Percentiles rank a stretch among this genome's conserved stretches.
These are phyloP conservation scores for Acanthamoeba divionensis DNA, from an alignment of 208 protist species.

Conservation along the genomic window DNA sequence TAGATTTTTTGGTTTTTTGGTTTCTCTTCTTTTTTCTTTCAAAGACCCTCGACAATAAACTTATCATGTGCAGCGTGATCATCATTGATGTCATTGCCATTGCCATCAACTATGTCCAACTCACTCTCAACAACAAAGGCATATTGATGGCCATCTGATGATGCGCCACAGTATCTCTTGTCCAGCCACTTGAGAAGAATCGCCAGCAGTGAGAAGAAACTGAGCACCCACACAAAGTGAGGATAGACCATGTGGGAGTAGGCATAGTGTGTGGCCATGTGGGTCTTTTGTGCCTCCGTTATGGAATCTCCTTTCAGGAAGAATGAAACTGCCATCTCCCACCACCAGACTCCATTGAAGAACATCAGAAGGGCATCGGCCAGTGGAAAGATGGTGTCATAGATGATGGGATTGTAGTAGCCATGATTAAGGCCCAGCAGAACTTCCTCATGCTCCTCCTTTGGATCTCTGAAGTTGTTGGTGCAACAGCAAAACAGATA, in stretches of 20 bases:
- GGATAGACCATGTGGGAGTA: conserved; percentile 17
- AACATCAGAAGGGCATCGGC: background rate
- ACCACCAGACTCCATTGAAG: conserved; percentile 43
- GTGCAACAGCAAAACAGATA: conserved; percentile 5
- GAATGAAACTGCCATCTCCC: conserved; percentile 29
- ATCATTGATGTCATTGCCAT: no score
- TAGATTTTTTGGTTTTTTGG: no score
- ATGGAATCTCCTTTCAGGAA: background rate
- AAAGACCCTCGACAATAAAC: no score
- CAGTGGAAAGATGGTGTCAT: background rate
- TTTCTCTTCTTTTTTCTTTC: no score
- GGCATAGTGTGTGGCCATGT: conserved; percentile 36
- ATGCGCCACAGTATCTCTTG: background rate
- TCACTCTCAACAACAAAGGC: no score
- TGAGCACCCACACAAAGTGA: conserved; percentile 5
- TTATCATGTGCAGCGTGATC: no score
- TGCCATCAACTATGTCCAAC: no score
- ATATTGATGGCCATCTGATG: no score
- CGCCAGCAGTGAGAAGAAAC: background rate
- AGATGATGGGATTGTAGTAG: conserved; percentile 48
- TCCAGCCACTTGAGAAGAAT: conserved; percentile 7
- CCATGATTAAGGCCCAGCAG: conserved; percentile 20
- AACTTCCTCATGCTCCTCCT: conserved; percentile 15
- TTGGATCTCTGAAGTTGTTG: background rate
- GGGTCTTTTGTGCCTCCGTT: background rate